Evolutionary conservation across 106 monocot genomes (phyloP).

Genomic region (Acorus gramineus): DNA sequence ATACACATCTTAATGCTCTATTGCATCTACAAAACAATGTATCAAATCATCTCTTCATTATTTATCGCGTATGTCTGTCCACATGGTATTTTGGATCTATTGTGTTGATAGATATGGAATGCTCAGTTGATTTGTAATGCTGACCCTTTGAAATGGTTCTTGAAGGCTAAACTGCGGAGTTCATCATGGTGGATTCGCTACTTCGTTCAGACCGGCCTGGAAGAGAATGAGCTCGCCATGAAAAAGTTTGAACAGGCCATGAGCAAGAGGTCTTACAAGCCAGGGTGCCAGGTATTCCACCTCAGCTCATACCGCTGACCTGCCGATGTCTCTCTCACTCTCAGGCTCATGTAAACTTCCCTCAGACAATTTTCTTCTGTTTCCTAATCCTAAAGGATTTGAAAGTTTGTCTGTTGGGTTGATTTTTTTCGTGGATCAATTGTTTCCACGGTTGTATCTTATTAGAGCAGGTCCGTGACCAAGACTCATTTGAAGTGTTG

Average conservation of each 20-base stretch:
- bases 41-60: no score
- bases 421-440: conserved; percentile 9
- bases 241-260: conserved; percentile 24
- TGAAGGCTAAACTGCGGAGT: conserved; percentile 26
- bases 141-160: not conserved
- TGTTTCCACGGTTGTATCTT: not conserved
- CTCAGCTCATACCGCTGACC: not conserved
- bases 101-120: not conserved
- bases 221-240: conserved; percentile 12
- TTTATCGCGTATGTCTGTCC: no score
- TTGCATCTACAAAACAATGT: no score
- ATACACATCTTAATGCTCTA: no score
- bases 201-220: conserved; percentile 16
- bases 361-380: no score
- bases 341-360: no score
- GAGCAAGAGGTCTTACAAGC: conserved; percentile 12
- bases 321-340: not conserved
- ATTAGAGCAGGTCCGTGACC: no score
- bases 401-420: not conserved
- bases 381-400: not conserved
- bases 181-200: conserved; percentile 24
- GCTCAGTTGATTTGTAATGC: not conserved
- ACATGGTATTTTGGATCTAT: not conserved
- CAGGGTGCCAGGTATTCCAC: conserved; percentile 22
- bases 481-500: no score